phyloP scores from a whole-genome alignment of 2,329 filamentous ascomycete species.

The Gremmenia infestans region DNA sequence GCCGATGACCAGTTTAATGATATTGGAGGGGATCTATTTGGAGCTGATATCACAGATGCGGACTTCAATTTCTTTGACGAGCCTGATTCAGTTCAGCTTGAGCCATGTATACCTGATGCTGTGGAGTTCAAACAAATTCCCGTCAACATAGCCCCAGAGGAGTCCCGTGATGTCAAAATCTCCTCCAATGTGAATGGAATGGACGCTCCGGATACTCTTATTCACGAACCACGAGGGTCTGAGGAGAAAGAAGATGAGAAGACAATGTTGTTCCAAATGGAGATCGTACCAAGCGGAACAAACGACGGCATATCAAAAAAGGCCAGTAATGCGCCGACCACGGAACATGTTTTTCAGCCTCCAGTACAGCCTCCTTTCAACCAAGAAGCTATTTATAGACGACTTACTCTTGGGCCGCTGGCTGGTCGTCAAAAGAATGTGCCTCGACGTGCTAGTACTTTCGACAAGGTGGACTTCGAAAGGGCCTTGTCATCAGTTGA shows the following conservation, averaged over 20 bases:
- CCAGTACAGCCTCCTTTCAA: slow-evolving; percentile 20
- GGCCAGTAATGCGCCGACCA: not conserved
- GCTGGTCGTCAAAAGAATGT: not conserved
- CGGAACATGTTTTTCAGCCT: not conserved
- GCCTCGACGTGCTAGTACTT: slow-evolving; percentile 23
- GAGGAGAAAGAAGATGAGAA: not conserved
- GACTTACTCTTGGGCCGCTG: slow-evolving; percentile 13
- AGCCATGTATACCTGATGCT: slow-evolving; percentile 14
- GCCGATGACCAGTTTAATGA: slow-evolving; percentile 59
- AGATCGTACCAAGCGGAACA: not conserved
- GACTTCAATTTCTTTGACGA: slow-evolving; percentile 84
- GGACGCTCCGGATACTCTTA: not conserved
- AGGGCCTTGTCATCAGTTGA: slow-evolving; percentile 26
- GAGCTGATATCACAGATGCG: slow-evolving; percentile 68
- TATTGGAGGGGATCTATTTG: slow-evolving; percentile 64
- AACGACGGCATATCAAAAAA: not conserved
- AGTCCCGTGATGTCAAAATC: not conserved
- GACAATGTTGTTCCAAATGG: not conserved
- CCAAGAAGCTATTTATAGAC: slow-evolving; percentile 28
- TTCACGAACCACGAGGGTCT: not conserved
- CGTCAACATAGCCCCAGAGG: not conserved
- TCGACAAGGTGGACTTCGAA: slow-evolving; percentile 29
- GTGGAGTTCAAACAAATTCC: not conserved
- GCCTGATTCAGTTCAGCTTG: slow-evolving; percentile 33
- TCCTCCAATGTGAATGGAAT: not conserved